Evolutionary conservation across 805 yeast genomes (phyloP).

Genomic region (Wickerhamomyces strasburgensis): DNA sequence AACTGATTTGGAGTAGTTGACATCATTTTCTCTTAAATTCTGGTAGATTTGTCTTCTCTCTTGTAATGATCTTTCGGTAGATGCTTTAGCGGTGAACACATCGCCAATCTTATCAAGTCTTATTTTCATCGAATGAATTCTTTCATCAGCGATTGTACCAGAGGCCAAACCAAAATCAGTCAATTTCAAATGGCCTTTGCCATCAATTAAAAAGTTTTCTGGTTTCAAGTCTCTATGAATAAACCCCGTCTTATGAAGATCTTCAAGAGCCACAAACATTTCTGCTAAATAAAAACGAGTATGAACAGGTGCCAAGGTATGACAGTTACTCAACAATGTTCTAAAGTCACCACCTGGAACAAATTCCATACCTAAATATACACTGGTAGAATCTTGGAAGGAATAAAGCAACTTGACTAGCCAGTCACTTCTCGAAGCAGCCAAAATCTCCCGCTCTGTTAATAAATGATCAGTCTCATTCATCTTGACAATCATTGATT

Average conservation of each 20-base stretch:
- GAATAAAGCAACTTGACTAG: slow-evolving; percentile 89
- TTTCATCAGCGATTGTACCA: slow-evolving; percentile 87
- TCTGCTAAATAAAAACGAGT: slow-evolving; percentile 93
- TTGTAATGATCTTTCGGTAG: slow-evolving; percentile 60
- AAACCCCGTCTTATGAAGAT: slow-evolving; percentile 90
- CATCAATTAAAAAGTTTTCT: slow-evolving; percentile 85
- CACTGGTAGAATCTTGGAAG: slow-evolving; percentile 86
- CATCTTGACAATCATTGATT: slow-evolving; percentile 75
- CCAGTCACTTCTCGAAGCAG: slow-evolving; percentile 97
- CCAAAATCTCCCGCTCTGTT: slow-evolving; percentile 93
- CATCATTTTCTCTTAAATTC: slow-evolving; percentile 65
- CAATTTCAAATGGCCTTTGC: slow-evolving; percentile 85
- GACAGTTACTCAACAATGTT: slow-evolving; percentile 88
- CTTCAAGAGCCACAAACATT: slow-evolving; percentile 93
- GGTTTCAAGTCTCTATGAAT: slow-evolving; percentile 97
- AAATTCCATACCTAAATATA: slow-evolving; percentile 96
- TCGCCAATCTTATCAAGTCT: slow-evolving; percentile 68
- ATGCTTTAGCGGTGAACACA: slow-evolving; percentile 49
- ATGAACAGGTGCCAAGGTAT: slow-evolving; percentile 87
- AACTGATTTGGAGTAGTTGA: slow-evolving; percentile 87
- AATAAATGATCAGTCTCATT: slow-evolving; percentile 95
- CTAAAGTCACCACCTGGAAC: slow-evolving; percentile 99
- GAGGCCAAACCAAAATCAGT: slow-evolving; percentile 98
- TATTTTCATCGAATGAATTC: slow-evolving; percentile 88
- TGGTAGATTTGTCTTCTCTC: slow-evolving; percentile 88